These are phyloP conservation scores for Orbilia oligospora DNA, from an alignment of 2,329 filamentous ascomycete species.

Conservation along the genomic window DNA sequence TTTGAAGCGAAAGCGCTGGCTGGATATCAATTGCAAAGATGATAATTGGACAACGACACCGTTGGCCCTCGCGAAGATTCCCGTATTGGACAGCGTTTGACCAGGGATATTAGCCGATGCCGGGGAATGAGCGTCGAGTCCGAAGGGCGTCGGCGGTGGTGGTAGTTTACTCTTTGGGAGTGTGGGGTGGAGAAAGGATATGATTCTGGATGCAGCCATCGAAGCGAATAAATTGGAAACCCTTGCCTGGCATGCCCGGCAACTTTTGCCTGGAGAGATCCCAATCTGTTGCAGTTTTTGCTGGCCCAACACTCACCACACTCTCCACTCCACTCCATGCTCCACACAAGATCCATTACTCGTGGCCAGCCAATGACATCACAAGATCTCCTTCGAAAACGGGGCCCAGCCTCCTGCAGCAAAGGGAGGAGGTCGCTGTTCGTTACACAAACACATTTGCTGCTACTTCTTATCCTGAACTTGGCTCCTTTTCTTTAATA, in stretches of 20 bases:
- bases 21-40: constrained; percentile 49
- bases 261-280: not conserved
- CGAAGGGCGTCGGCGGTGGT: constrained; percentile 33
- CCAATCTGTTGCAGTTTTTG: constrained; percentile 43
- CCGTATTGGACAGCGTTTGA: constrained; percentile 43
- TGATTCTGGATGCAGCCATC: constrained; percentile 49
- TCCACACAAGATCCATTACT: constrained; percentile 1
- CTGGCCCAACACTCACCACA: constrained; percentile 41
- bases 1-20: constrained; percentile 38
- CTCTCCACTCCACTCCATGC: not conserved
- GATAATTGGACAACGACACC: constrained; percentile 41
- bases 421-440: constrained; percentile 4
- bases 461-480: constrained; percentile 7
- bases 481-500: not conserved
- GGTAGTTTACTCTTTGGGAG: not conserved
- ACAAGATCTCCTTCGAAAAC: constrained; percentile 7
- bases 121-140: constrained; percentile 57
- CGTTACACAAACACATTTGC: constrained; percentile 60
- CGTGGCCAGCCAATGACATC: constrained; percentile 40
- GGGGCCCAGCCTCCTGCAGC: constrained; percentile 32
- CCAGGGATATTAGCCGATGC: constrained; percentile 59
- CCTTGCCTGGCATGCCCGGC: constrained; percentile 10
- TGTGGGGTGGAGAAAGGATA: constrained; percentile 3
- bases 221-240: constrained; percentile 42
- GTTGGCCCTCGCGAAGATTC: constrained; percentile 45